Base-by-base conservation (phyloP, 352 stramenopile species). In the Phytophthora sp. region DNA sequence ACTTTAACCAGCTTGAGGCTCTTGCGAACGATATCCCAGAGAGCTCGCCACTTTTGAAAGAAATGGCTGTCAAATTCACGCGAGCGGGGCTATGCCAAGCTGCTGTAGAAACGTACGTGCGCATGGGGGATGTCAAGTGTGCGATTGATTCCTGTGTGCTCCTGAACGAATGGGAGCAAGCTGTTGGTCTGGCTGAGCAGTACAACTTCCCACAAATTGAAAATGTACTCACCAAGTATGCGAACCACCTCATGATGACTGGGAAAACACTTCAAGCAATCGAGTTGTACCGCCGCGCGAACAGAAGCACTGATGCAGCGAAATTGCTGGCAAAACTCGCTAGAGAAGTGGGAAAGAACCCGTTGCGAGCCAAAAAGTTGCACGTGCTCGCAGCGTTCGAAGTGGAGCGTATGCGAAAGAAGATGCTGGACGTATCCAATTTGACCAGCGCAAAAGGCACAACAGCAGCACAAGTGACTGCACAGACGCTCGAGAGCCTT, bases 141-240 rank as follows among this genome's bases (percentile, higher is more conserved):
- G 94, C 94, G 5, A 97, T 98, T 44, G 95, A 98, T 55, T 88
- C 86, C 12, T 98, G 93, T 30, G 93, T 98, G 18, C 58, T 97
- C 2, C 65, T 98, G 31, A 98, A 98, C 68, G 87, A 98, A 36
- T 98, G 94, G 91, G 90, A 95, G 54, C 75, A 77, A 8, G 95
- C 95, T 26, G 89, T 98, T 35, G 69, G 90, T 24, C 79, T 98
- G 1, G 94, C 93, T 0, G 89, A 98, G 57, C 73, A 96, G 64
- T 89, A 98, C 76, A 82, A 97, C 57, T 98, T 97, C 56, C 91
- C 90, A 11, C 93, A 98, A 66, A 97, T 98, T 36, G 95, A 98
- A 68, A 95, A 95, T 49, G 78, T 98, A 8, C 59, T 98, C 6
- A 85, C 78, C 26, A 98, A 98, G 55, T 95, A 97, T 62, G 91